These are phyloP conservation scores for Apiospora kogelbergensis DNA, from an alignment of 2,329 filamentous ascomycete species.

Conservation along the genomic window DNA sequence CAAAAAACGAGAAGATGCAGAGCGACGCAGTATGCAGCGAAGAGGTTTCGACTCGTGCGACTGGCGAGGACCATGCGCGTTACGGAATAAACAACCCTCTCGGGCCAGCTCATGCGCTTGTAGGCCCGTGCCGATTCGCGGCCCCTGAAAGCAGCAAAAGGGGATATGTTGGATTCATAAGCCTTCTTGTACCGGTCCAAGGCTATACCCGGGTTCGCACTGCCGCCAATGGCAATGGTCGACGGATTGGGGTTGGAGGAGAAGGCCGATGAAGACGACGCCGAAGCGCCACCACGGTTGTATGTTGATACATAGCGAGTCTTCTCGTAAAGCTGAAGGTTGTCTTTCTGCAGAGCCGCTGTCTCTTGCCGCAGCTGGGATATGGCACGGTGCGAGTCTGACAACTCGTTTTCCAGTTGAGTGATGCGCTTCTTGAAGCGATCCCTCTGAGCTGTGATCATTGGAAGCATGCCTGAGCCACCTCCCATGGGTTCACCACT, in stretches of 20 bases:
- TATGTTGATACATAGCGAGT: conserved; percentile 95
- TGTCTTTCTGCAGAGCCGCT: conserved; percentile 90
- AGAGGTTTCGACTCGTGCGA: conserved; percentile 86
- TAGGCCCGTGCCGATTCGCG: conserved; percentile 88
- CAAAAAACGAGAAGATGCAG: conserved; percentile 86
- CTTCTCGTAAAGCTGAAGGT: conserved; percentile 95
- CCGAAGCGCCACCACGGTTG: conserved; percentile 66
- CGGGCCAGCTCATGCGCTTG: conserved; percentile 88
- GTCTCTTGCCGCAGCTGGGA: conserved; percentile 89
- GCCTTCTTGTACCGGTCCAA: conserved; percentile 86
- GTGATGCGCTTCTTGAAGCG: conserved; percentile 96
- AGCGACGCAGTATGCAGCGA: conserved; percentile 86
- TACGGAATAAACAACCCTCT: conserved; percentile 85
- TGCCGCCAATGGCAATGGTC: conserved; percentile 60
- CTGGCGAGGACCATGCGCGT: conserved; percentile 90
- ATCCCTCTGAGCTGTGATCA: conserved; percentile 97
- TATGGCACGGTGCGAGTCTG: conserved; percentile 77
- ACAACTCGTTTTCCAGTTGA: conserved; percentile 87
- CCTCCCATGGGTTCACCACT: conserved; percentile 63
- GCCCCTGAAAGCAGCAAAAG: conserved; percentile 94
- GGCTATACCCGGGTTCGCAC: conserved; percentile 60
- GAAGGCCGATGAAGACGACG: conserved; percentile 64
- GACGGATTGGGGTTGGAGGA: conserved; percentile 74
- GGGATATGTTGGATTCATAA: conserved; percentile 93
- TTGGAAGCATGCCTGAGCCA: conserved; percentile 87